Conservation (phyloP, 2,329 filamentous ascomycete species). For the Diaporthe sp. region DNA sequence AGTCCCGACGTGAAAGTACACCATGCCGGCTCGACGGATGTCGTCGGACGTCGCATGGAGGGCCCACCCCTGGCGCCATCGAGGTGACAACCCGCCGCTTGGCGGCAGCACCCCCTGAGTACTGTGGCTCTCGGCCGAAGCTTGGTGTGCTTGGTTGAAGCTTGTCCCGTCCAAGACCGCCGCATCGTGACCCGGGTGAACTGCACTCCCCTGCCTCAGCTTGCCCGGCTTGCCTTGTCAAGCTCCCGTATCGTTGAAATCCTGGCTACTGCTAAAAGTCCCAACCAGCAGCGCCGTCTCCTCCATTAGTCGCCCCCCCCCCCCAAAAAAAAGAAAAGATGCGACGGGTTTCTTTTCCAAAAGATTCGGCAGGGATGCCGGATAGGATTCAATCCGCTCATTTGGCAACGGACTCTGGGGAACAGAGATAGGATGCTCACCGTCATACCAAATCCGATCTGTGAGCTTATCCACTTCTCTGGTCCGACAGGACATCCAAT, state of each 20-base stretch:
- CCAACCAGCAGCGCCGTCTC: neutral
- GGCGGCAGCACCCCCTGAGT: neutral
- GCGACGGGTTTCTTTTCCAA: neutral
- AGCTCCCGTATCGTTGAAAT: neutral
- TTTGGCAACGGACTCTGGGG: conserved; percentile 6
- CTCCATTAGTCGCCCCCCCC: neutral
- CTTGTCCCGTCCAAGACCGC: neutral
- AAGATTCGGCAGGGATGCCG: neutral
- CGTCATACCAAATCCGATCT: neutral
- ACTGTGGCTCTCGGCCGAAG: neutral
- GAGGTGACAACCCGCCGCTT: neutral
- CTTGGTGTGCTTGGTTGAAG: neutral
- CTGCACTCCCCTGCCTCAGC: neutral
- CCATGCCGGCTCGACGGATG: neutral
- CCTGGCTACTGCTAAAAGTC: neutral
- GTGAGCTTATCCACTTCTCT: neutral
- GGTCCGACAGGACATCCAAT: neutral
- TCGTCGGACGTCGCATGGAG: neutral
- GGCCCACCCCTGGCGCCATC: neutral
- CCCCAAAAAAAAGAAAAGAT: neutral
- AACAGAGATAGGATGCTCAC: neutral
- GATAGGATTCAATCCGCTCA: neutral
- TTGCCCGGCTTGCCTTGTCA: neutral
- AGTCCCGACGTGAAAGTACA: neutral
- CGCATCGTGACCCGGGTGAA: neutral